Evolutionary conservation across 2,329 filamentous ascomycete genomes (phyloP).

Genomic region (Colletotrichum noveboracense): DNA sequence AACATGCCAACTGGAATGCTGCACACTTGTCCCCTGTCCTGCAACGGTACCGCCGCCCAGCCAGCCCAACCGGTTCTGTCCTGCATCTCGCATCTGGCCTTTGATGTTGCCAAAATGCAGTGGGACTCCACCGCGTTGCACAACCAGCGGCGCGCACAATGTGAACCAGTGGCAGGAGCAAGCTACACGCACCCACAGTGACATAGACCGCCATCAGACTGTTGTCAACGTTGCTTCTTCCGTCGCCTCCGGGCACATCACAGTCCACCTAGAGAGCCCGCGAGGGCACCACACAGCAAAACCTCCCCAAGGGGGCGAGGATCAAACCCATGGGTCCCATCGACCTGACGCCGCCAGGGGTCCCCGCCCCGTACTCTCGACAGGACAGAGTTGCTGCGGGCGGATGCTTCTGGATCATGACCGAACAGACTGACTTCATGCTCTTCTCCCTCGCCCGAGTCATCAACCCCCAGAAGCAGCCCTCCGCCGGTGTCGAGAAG

Average conservation of each 20-base stretch:
- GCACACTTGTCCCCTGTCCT: neutral
- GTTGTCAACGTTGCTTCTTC: neutral
- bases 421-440: neutral
- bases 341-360: conserved; percentile 1
- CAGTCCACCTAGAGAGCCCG: neutral
- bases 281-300: neutral
- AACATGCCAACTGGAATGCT: neutral
- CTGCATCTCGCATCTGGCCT: neutral
- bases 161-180: neutral
- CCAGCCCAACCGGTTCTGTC: neutral
- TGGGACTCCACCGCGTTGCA: neutral
- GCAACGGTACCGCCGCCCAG: neutral
- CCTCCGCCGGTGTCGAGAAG: neutral
- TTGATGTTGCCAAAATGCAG: neutral
- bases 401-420: neutral
- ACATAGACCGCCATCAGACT: neutral
- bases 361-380: neutral
- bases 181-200: neutral
- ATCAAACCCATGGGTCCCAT: conserved; percentile 2
- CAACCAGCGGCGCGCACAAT: neutral
- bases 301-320: neutral
- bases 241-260: neutral
- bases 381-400: neutral
- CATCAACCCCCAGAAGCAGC: neutral
- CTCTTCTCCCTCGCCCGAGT: neutral